Base-by-base conservation (phyloP, 148 eudicot species). In the Arbutus unedo region DNA sequence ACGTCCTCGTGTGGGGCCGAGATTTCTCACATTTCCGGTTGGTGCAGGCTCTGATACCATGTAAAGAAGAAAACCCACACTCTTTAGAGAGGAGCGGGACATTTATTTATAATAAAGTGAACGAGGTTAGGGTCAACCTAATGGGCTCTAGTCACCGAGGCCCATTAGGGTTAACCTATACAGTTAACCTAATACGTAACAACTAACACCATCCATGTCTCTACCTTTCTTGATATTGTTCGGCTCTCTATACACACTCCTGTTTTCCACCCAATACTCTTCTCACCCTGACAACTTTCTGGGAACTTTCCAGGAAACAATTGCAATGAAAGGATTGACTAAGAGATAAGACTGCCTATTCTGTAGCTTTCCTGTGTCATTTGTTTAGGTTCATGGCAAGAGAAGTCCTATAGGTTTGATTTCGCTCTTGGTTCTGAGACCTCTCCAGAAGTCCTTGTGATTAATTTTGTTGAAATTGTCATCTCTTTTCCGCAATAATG, bases 311-410 rank as follows among this genome's bases (percentile, higher is more conserved):
- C 66, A 43, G 56, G 67, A 56, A 43, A 57, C 11, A 47, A 45
- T 56, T 9, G 68, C 80, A 41, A 55, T 56, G 77, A 41, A 78
- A 78, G 68, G 80, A 78, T 31, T 57, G 51, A 3, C 45, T 19
- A 78, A 78, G 25, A 78, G 67, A 54, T 55, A 8, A 56, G 23
- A n/a, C 23, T 56, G 31, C 21, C 49, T 43, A 43, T 77, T 50
- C 74, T 47, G 64, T 79, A 50, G 16, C 78, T 51, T 23, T 21
- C 57, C 16, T 50, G 43, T 75, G 49, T 60, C 16, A 19, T 70
- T 64, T 56, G 74, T 79, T 81, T 54, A 8, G 23, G 10, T 45
- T 68, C 25, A 15, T 66, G 64, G 15, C 21, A 56, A 56, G 44
- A 38, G 50, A 56, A 78, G 45, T 38, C 64, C 8, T 14, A 7